Percentiles rank a stretch among this genome's conserved stretches.
These are phyloP conservation scores for Termitomyces sp. DNA, from an alignment of 768 basidiomycete species.

Conservation along the genomic window DNA sequence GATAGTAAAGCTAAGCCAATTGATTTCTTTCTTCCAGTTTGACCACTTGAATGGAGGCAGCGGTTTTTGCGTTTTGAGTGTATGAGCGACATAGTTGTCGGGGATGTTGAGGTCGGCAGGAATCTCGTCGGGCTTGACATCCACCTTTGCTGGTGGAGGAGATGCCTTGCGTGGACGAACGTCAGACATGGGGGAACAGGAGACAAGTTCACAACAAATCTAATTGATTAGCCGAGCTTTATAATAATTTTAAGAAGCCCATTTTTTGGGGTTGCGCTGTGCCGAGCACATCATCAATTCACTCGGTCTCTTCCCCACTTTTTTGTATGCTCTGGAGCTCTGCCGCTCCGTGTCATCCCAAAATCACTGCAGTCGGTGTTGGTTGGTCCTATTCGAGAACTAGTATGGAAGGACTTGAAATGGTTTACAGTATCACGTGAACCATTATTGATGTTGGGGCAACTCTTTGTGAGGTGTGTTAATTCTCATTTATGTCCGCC, in stretches of 20 bases:
- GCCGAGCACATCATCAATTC: constrained; percentile 5
- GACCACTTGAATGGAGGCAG: constrained; percentile 62
- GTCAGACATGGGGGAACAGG: constrained; percentile 20
- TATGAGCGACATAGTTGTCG: constrained; percentile 79
- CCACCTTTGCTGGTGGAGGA: constrained; percentile 11
- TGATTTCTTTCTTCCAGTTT: constrained; percentile 56
- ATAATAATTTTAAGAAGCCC: constrained; percentile 10
- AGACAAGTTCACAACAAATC: not conserved
- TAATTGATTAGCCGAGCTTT: constrained; percentile 11
- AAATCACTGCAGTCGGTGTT: not conserved
- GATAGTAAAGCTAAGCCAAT: constrained; percentile 72
- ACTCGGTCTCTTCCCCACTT: constrained; percentile 1
- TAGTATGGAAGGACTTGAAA: not conserved
- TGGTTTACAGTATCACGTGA: not conserved
- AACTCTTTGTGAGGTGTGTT: not conserved
- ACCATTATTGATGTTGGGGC: not conserved
- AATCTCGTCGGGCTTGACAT: constrained; percentile 15
- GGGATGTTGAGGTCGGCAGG: constrained; percentile 59
- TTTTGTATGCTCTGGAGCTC: not conserved
- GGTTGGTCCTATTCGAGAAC: not conserved
- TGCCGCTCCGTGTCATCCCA: not conserved
- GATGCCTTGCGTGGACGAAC: constrained; percentile 20
- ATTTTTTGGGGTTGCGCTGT: constrained; percentile 15
- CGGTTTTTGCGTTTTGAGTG: constrained; percentile 59
- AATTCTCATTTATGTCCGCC: not conserved